Evolutionary conservation across 2,329 filamentous ascomycete genomes (phyloP).

Genomic region (Westerdykella aurantiaca): DNA sequence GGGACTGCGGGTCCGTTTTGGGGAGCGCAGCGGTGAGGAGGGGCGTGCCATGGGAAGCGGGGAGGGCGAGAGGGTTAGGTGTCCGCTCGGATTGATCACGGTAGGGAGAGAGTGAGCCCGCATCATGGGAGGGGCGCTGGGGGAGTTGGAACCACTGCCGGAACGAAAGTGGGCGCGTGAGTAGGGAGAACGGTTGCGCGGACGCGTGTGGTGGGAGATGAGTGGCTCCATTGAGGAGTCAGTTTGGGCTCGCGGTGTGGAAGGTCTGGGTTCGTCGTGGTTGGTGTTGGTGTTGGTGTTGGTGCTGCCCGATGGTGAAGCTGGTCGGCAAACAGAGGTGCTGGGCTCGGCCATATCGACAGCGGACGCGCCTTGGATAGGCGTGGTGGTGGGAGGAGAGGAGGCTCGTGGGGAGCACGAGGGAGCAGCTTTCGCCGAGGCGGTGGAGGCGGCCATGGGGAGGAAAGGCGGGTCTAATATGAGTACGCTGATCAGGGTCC

Average conservation of each 20-base stretch:
- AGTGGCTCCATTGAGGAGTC: conserved; percentile 28
- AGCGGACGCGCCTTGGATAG: no score
- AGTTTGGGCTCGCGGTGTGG: conserved; percentile 36
- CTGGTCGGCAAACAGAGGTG: no score
- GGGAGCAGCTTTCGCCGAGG: not conserved
- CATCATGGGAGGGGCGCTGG: conserved; percentile 43
- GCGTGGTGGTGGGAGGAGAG: not conserved
- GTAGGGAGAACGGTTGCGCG: conserved; percentile 46
- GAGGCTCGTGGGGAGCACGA: not conserved
- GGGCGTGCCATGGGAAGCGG: conserved; percentile 27
- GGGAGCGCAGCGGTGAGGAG: conserved; percentile 39
- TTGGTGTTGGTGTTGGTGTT: conserved; percentile 5
- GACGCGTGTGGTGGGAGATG: conserved; percentile 25
- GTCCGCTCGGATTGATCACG: conserved; percentile 31
- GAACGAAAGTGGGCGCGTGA: conserved; percentile 43
- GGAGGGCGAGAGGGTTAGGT: conserved; percentile 32
- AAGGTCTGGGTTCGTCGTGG: conserved; percentile 18
- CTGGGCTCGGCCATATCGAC: no score
- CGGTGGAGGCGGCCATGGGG: not conserved
- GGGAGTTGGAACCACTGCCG: conserved; percentile 37
- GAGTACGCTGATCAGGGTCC: not conserved
- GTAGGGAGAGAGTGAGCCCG: conserved; percentile 45
- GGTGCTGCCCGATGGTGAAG: no score
- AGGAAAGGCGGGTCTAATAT: not conserved
- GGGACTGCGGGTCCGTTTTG: conserved; percentile 39